phyloP scores from a whole-genome alignment of 2,329 filamentous ascomycete genomes.

The Stachybotrys elegans region DNA sequence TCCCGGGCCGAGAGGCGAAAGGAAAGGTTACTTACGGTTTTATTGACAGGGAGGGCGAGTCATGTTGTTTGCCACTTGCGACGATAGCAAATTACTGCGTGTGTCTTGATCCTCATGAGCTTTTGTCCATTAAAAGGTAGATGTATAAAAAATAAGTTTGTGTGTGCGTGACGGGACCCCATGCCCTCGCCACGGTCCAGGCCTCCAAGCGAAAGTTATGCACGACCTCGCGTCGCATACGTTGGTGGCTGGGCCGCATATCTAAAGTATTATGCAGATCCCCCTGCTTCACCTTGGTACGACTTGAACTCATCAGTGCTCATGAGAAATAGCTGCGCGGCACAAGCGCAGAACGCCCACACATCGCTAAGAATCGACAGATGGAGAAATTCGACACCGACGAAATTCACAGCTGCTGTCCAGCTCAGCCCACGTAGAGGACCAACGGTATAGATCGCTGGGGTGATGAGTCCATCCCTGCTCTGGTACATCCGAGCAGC shows the following conservation, averaged over 20 bases:
- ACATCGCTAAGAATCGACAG: conserved; percentile 37
- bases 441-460: conserved; percentile 33
- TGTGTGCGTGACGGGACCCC: no score
- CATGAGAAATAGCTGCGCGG: conserved; percentile 33
- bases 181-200: no score
- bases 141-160: no score
- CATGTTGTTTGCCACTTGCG: no score
- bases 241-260: no score
- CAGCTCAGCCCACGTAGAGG: conserved; percentile 31
- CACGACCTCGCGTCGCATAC: no score
- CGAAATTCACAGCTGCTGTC: conserved; percentile 37
- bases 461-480: conserved; percentile 30
- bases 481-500: conserved; percentile 37
- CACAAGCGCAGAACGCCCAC: conserved; percentile 36
- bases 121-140: no score
- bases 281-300: conserved; percentile 16
- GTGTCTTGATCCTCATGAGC: no score
- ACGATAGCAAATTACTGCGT: no score
- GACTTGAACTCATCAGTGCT: conserved; percentile 39
- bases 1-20: no score
- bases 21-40: no score
- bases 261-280: neutral
- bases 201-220: neutral
- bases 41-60: no score
- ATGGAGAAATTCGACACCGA: conserved; percentile 40